Conservation (phyloP, 2,329 filamentous ascomycete species). For the Penicillium expansum region DNA sequence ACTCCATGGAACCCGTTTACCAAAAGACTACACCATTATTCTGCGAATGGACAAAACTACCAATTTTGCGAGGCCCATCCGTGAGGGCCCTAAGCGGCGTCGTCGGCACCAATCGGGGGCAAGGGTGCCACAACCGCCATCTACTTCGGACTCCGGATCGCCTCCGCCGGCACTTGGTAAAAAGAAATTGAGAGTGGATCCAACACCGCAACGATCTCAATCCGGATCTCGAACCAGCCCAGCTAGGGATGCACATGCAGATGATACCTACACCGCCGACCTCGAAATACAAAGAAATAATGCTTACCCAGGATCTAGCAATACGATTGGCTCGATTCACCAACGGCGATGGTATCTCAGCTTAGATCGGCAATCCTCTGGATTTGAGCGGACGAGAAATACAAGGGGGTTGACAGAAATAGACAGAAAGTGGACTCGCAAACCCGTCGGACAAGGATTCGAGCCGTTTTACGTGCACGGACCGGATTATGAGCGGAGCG, state of each 20-base stretch:
- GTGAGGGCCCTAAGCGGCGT: constrained; percentile 23
- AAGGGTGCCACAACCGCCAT: constrained; percentile 2
- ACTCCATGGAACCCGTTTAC: constrained; percentile 55
- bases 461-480: constrained; percentile 62
- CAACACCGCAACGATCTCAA: neutral
- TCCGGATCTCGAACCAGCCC: neutral
- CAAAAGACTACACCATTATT: constrained; percentile 53
- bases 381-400: constrained; percentile 44
- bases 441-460: constrained; percentile 40
- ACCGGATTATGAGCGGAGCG: constrained; percentile 60
- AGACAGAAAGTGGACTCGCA: constrained; percentile 31
- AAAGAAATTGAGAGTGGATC: neutral
- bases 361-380: constrained; percentile 59
- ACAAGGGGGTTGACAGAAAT: neutral
- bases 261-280: constrained; percentile 40
- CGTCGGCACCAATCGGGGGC: constrained; percentile 9
- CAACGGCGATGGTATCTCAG: constrained; percentile 66
- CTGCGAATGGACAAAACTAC: constrained; percentile 47
- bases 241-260: neutral
- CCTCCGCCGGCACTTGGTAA: constrained; percentile 5
- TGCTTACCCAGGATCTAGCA: constrained; percentile 64
- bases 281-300: constrained; percentile 59
- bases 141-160: constrained; percentile 23
- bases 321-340: constrained; percentile 65
- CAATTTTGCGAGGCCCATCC: constrained; percentile 16